Base-by-base conservation (phyloP, 2,329 filamentous ascomycete genomes). In the Curvularia verruculosa region DNA sequence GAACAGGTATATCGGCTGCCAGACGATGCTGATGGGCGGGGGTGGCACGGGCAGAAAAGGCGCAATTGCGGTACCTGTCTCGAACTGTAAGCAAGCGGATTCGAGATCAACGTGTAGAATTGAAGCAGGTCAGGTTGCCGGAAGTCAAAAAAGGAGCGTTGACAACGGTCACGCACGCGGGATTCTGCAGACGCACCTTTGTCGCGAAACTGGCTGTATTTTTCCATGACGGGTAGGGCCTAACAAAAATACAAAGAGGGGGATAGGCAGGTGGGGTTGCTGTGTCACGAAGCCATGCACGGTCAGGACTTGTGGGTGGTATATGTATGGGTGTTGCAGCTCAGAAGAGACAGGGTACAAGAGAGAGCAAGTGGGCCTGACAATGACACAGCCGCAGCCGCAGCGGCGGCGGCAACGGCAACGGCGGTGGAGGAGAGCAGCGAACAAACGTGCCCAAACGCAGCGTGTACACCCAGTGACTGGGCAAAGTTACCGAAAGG, bases 131-230 rank as follows among this genome's bases (percentile, higher is more conserved):
- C 15, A 18, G n/a, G 3, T 10, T 26, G n/a, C 15, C 7, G 9
- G 15, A 18, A 29, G 41, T 13, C 4, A 4, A 29, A 19, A 29
- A 29, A 4, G n/a, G 15, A n/a, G 24, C n/a, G 34, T 9, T 37
- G 21, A 18, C 10, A 21, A 23, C 13, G 28, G 23, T 19, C 34
- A n/a, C 24, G 5, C 9, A n/a, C 28, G 18, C 28, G n/a, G 13
- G 12, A 39, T 28, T 36, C 18, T 21, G 15, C 3, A 44, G 24
- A 54, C 50, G 24, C 81, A 91, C 92, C 92, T 86, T 89, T 87
- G 78, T 97, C 93, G 69, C 93, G 88, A 73, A 91, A 97, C 76
- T 96, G 92, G 55, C 91, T 94, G 77, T 91, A 97, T 77, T 96
- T 96, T 82, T 97, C 93, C 93, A 97, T 97, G 40, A 31, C 34